These are phyloP conservation scores for Calonectria naviculata DNA, from an alignment of 2,329 filamentous ascomycete genomes.

Conservation along the genomic window DNA sequence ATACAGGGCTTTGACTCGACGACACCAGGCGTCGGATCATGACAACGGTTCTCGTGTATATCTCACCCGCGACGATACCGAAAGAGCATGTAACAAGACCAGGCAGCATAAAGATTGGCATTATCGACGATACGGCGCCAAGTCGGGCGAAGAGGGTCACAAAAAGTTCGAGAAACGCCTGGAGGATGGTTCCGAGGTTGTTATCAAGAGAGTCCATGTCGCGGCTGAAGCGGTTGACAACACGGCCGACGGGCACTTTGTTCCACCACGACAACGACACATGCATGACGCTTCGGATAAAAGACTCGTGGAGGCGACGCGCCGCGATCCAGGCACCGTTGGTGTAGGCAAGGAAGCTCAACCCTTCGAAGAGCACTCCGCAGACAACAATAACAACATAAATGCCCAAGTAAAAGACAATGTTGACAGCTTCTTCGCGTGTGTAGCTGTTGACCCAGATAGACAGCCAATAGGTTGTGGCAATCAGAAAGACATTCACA, in stretches of 20 bases:
- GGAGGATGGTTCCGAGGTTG: constrained; percentile 56
- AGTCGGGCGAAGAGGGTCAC: constrained; percentile 59
- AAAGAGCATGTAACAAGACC: constrained; percentile 56
- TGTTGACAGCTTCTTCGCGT: constrained; percentile 53
- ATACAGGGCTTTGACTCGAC: constrained; percentile 63
- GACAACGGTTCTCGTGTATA: constrained; percentile 61
- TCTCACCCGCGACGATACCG: constrained; percentile 59
- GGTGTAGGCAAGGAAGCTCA: constrained; percentile 59
- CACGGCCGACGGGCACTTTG: constrained; percentile 61
- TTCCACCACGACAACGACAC: constrained; percentile 69
- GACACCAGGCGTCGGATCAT: constrained; percentile 58
- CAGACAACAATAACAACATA: constrained; percentile 59
- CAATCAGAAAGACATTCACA: constrained; percentile 54
- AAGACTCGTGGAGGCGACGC: constrained; percentile 60
- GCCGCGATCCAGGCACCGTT: constrained; percentile 69
- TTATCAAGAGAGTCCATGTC: constrained; percentile 67
- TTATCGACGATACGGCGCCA: constrained; percentile 59
- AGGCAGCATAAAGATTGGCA: constrained; percentile 62
- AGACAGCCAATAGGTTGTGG: constrained; percentile 59
- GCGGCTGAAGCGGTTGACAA: constrained; percentile 66
- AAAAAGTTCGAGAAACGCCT: constrained; percentile 52
- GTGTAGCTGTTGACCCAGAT: constrained; percentile 64
- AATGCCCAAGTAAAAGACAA: constrained; percentile 63
- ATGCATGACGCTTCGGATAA: constrained; percentile 62
- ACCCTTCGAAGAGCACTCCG: constrained; percentile 54